These are phyloP conservation scores for Triticum aestivum DNA, from an alignment of 176 grass and related monocot genomes.

Conservation along the genomic window DNA sequence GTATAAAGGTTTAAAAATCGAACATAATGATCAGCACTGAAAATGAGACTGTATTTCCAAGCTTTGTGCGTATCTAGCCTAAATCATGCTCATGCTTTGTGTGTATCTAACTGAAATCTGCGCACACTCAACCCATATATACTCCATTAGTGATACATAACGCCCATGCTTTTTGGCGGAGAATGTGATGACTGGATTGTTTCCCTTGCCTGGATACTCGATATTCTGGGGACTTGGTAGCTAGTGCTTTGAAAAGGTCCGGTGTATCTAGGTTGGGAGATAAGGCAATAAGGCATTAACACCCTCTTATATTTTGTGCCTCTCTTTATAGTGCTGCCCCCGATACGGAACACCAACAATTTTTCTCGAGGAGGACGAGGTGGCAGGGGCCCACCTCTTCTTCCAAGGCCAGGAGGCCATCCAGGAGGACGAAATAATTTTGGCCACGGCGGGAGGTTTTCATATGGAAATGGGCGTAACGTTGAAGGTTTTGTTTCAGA, in stretches of 20 bases:
- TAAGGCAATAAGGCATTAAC: neutral
- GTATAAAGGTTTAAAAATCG: neutral
- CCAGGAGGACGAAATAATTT: constrained; percentile 61
- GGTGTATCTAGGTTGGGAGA: constrained; percentile 22
- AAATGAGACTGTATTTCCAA: neutral
- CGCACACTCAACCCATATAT: neutral
- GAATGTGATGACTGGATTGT: neutral
- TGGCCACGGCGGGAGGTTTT: constrained; percentile 75
- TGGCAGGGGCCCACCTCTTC: constrained; percentile 83
- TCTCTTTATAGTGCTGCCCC: constrained; percentile 66
- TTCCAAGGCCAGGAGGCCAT: constrained; percentile 85
- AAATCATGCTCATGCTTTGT: neutral
- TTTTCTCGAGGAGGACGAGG: constrained; percentile 68
- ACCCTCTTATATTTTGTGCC: constrained; percentile 5
- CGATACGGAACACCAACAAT: constrained; percentile 66
- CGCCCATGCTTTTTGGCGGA: neutral
- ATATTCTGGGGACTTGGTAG: neutral
- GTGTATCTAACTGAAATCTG: neutral
- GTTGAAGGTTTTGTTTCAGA: constrained; percentile 95
- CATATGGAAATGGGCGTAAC: constrained; percentile 71
- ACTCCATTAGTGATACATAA: neutral
- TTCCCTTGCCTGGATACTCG: constrained; percentile 24
- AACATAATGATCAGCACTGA: neutral
- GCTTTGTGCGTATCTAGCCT: neutral
- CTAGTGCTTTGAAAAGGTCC: constrained; percentile 18